Evolutionary conservation across 2,329 filamentous ascomycete genomes (phyloP).

Genomic region (Apiospora pterosperma): DNA sequence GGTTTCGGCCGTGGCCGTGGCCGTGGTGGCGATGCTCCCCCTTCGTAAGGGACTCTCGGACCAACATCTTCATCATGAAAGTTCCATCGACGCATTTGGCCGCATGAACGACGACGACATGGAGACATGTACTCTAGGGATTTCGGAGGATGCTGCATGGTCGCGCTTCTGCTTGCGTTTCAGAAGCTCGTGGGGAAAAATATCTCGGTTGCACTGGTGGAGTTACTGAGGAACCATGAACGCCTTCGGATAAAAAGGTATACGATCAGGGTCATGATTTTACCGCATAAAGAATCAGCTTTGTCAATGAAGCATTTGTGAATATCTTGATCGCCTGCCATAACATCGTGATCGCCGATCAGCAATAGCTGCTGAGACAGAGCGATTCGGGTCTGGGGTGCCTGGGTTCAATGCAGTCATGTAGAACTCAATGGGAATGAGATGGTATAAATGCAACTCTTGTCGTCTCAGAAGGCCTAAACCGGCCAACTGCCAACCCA

Average conservation of each 20-base stretch:
- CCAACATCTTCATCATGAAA: conserved; percentile 36
- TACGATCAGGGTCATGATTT: conserved; percentile 34
- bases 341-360: neutral
- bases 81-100: conserved; percentile 19
- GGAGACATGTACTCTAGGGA: conserved; percentile 32
- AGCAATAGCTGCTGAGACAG: conserved; percentile 1
- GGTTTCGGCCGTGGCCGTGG: conserved; percentile 84
- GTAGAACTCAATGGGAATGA: neutral
- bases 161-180: conserved; percentile 46
- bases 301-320: conserved; percentile 8
- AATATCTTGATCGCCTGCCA: conserved; percentile 3
- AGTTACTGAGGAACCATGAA: conserved; percentile 31
- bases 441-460: neutral
- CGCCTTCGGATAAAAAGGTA: conserved; percentile 22
- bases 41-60: conserved; percentile 52
- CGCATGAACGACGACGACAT: conserved; percentile 16
- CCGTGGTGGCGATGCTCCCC: conserved; percentile 55
- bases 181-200: conserved; percentile 41
- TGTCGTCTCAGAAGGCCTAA: neutral
- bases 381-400: neutral
- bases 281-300: conserved; percentile 10
- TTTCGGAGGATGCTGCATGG: conserved; percentile 38
- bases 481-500: too few species aligned
- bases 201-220: conserved; percentile 38
- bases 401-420: neutral